A percentile compares a stretch with the other conserved stretches of the same genome.
Evolutionary conservation across 2,329 filamentous ascomycete genomes (phyloP).

Genomic region (Phyllachora maydis): DNA sequence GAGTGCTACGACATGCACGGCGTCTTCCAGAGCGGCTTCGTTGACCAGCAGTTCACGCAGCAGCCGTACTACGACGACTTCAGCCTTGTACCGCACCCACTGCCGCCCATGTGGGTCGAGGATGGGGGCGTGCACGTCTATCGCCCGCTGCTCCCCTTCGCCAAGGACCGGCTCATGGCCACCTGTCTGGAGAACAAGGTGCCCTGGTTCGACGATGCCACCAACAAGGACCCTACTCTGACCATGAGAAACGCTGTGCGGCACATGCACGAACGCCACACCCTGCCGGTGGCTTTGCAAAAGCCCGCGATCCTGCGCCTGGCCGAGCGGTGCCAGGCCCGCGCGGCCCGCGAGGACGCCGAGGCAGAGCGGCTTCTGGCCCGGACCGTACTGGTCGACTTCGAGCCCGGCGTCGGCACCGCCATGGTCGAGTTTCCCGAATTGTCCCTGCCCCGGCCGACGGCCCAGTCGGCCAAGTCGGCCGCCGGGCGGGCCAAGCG

Average conservation of each 20-base stretch:
- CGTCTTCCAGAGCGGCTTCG: constrained; percentile 42
- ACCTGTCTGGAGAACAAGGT: constrained; percentile 51
- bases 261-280: constrained; percentile 29
- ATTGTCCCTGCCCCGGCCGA: constrained; percentile 4
- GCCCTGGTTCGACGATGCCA: constrained; percentile 67
- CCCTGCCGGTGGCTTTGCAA: constrained; percentile 49
- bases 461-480: constrained; percentile 4
- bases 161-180: constrained; percentile 51
- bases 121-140: constrained; percentile 44
- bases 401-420: constrained; percentile 25
- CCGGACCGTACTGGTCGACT: constrained; percentile 21
- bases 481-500: constrained; percentile 8
- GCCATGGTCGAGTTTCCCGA: constrained; percentile 17
- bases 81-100: too few relatives aligned
- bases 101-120: constrained; percentile 22
- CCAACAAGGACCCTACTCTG: constrained; percentile 57
- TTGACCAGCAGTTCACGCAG: constrained; percentile 19
- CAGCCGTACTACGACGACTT: constrained; percentile 15
- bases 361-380: constrained; percentile 34
- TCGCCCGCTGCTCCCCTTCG: constrained; percentile 49
- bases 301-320: constrained; percentile 42
- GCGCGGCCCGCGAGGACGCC: constrained; percentile 20
- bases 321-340: constrained; percentile 26
- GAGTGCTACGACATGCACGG: constrained; percentile 63
- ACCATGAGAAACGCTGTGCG: constrained; percentile 70